Conservation (phyloP, 257 asterid species). For the Plantago major region DNA sequence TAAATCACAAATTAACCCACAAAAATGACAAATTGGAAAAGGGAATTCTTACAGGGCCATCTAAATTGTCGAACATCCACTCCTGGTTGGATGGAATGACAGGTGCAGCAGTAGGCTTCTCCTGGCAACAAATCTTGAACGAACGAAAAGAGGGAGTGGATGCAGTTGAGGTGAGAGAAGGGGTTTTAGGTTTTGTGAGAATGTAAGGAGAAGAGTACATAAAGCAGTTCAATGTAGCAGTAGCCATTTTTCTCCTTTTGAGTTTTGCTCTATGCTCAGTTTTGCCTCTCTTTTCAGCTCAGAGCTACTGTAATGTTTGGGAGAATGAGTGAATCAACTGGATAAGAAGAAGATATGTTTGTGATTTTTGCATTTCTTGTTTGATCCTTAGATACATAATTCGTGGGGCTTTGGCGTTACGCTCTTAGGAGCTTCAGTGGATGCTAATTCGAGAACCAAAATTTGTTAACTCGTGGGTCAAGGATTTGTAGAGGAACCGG, state of each 20-base stretch:
- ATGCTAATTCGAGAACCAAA: no score
- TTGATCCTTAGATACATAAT: background rate
- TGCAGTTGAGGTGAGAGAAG: constrained; percentile 31
- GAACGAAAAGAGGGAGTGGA: constrained; percentile 36
- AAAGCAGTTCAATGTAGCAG: constrained; percentile 52
- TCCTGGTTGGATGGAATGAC: constrained; percentile 36
- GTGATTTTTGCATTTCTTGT: background rate
- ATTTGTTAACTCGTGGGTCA: no score
- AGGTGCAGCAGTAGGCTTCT: constrained; percentile 44
- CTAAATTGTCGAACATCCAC: constrained; percentile 80
- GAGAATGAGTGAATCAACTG: constrained; percentile 4
- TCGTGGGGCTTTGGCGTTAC: no score
- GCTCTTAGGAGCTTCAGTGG: no score
- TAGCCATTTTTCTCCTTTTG: constrained; percentile 23
- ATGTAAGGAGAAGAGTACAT: constrained; percentile 41
- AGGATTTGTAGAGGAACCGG: no score
- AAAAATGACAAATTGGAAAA: background rate
- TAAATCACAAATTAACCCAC: no score
- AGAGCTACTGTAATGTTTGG: constrained; percentile 8
- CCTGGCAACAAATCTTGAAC: constrained; percentile 51
- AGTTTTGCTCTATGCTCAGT: background rate
- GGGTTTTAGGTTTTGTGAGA: constrained; percentile 39
- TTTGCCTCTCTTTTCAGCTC: background rate
- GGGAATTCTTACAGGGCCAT: constrained; percentile 54
- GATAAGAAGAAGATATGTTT: constrained; percentile 23